These are phyloP conservation scores for Geranomyces variabilis DNA, from an alignment of 192 early-diverging fungal genomes.

Conservation along the genomic window DNA sequence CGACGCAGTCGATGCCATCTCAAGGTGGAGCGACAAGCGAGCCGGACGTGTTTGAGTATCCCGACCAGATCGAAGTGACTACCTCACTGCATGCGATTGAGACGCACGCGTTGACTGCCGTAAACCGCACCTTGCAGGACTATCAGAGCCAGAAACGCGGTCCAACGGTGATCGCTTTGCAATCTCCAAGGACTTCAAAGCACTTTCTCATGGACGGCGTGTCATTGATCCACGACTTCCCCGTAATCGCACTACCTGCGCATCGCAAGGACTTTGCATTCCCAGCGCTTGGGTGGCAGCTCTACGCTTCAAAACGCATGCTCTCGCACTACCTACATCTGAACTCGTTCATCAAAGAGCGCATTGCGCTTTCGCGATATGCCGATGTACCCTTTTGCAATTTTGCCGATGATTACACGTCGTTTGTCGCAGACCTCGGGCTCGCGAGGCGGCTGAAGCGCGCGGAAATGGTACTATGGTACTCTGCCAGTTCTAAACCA, in stretches of 20 bases:
- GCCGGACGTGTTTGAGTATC: constrained; percentile 52
- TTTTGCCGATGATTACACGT: constrained; percentile 74
- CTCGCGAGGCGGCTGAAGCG: constrained; percentile 79
- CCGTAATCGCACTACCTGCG: constrained; percentile 69
- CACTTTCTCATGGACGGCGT: constrained; percentile 51
- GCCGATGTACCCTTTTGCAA: constrained; percentile 90
- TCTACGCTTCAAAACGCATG: constrained; percentile 69
- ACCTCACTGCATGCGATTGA: constrained; percentile 53
- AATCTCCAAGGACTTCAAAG: constrained; percentile 59
- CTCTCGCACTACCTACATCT: constrained; percentile 75
- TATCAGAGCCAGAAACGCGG: constrained; percentile 65
- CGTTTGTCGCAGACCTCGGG: constrained; percentile 83
- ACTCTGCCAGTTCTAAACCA: constrained; percentile 75
- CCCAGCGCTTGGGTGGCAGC: constrained; percentile 86
- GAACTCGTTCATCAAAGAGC: constrained; percentile 73
- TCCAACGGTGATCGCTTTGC: constrained; percentile 74
- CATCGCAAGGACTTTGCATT: constrained; percentile 73
- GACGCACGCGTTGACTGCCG: constrained; percentile 53
- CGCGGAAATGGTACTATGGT: constrained; percentile 90
- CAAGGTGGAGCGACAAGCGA: not conserved
- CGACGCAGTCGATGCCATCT: constrained; percentile 3
- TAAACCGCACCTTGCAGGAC: constrained; percentile 64
- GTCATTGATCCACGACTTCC: constrained; percentile 67
- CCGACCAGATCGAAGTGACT: constrained; percentile 54
- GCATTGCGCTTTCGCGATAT: constrained; percentile 76